Base-by-base conservation (phyloP, 495 filamentous ascomycete species). In the Hypoxylon intermedium region DNA sequence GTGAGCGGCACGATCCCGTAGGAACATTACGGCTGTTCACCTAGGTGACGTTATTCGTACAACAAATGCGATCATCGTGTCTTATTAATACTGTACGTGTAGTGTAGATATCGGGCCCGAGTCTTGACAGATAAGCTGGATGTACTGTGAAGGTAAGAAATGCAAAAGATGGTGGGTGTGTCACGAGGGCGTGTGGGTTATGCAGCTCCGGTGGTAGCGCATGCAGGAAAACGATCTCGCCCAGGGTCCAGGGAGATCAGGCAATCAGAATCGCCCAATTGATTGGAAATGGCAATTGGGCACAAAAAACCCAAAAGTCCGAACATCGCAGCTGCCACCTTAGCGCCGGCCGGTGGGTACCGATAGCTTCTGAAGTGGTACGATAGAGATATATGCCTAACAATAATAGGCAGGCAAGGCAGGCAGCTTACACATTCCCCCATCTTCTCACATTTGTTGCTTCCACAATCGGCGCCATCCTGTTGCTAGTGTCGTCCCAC, bases 291-390 rank as follows among this genome's bases (percentile, higher is more conserved):
- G 36, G 36, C 41, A 55, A 65, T 60, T 60, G 44, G 51, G 45
- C 45, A 60, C 12, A 44, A 34, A 24, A 43, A 44, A 44, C 13
- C 20, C 12, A 46, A 46, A 43, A 44, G 55, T 60, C 62, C 62
- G 62, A 65, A 60, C 1, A 57, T 58, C 62, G 62, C 62, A 52
- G 34, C 21, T 41, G 1, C 9, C 34, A 55, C 30, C 36, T 28
- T 49, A 53, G 54, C 54, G 59, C 59, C 60, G 60, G 59, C 59
- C 60, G 60, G 60, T 64, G 26, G 16, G 9, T 9, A 54, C 60
- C 60, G 60, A 64, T 54, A 54, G 47, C 60, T 50, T 38, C 20
- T 23, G 36, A 59, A 58, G 49, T 64, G 60, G 60, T 64, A 64
- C 60, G 60, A 64, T 59, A n/a, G n/a, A n/a, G n/a, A n/a, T n/a